These are phyloP conservation scores for Marasmius tenuissimus DNA, from an alignment of 1,284 basidiomycete species.

Conservation along the genomic window DNA sequence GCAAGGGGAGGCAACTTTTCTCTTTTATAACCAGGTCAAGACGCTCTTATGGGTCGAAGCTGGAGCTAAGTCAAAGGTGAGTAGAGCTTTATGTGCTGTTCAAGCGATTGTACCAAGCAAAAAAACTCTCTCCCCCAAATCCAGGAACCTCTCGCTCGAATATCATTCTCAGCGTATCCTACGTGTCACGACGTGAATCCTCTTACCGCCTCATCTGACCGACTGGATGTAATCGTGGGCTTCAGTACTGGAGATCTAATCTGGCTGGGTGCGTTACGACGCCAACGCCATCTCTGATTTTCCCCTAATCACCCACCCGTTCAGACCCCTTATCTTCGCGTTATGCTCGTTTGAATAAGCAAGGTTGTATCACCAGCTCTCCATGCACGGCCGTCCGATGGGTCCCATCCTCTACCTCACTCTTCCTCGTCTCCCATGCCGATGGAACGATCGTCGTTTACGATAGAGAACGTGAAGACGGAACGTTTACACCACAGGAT, in stretches of 20 bases:
- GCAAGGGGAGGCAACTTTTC: slow-evolving; percentile 78
- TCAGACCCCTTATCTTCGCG: slow-evolving; percentile 81
- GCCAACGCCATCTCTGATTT: not conserved
- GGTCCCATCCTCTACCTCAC: slow-evolving; percentile 82
- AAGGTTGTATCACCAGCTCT: slow-evolving; percentile 78
- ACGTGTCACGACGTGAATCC: slow-evolving; percentile 90
- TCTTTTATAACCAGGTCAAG: slow-evolving; percentile 84
- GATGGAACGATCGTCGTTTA: slow-evolving; percentile 89
- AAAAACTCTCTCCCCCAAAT: not conserved
- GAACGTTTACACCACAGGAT: slow-evolving; percentile 61
- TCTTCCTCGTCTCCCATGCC: slow-evolving; percentile 90
- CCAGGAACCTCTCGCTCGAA: slow-evolving; percentile 79
- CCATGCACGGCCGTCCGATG: slow-evolving; percentile 86
- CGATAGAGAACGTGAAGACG: slow-evolving; percentile 89
- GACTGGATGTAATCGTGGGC: slow-evolving; percentile 89
- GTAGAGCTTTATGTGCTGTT: slow-evolving; percentile 7
- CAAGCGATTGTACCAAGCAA: slow-evolving; percentile 29
- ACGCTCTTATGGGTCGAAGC: slow-evolving; percentile 83
- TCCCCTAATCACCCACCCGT: slow-evolving; percentile 1
- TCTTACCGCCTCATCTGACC: slow-evolving; percentile 73
- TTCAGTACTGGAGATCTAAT: slow-evolving; percentile 92
- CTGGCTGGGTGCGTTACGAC: slow-evolving; percentile 73
- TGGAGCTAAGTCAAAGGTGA: slow-evolving; percentile 75
- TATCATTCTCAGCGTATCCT: slow-evolving; percentile 84
- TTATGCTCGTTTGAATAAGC: slow-evolving; percentile 91